Evolutionary conservation across 768 basidiomycete genomes (phyloP), one percentile per base, ranked within the genome.

Genomic region (Collybia nuda): DNA sequence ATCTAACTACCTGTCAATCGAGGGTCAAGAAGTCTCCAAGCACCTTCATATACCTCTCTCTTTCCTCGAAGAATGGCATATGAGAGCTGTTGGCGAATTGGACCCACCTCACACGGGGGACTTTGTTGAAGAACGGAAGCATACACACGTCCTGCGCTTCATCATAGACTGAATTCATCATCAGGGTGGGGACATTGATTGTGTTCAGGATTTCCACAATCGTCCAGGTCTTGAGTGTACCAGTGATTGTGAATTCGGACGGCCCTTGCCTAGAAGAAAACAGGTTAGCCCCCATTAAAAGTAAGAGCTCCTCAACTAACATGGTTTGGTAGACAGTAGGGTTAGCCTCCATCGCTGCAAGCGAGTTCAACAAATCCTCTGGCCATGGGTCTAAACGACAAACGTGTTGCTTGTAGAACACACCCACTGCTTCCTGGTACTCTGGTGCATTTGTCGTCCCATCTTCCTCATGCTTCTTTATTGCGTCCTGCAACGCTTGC

Each of bases 51-150:
- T 69, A 78, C 53, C 62, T 60, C 49, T 72, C 70, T 22, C 62
- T 57, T 59, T 78, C 77, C 60, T 80, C 79, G 47, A 62, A 68
- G 32, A 70, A 67, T n/a, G 78, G 69, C 29, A 65, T 61, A 53
- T 80, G 80, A 37, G 75, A 74, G 6, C 73, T 73, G 12, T 74
- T 60, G 38, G 69, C 64, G 44, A 80, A 73, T 17, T 68, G 72
- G 29, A 73, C 63, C 78, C 78, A 79, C 53, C 71, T 73, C 5
- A 73, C 72, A 26, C 66, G 65, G 19, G 62, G 60, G 6, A 80
- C 72, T 5, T 56, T 52, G 6, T 69, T 57, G 51, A 77, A 76
- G 53, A 73, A 69, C 19, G 75, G 73, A 18, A 55, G 44, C 28
- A 73, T 59, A 14, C 67, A 66, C 29, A 60, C 64, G 60, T 79